phyloP scores from a whole-genome alignment of 2,329 filamentous ascomycete genomes.

The Zymoseptoria ardabiliae region DNA sequence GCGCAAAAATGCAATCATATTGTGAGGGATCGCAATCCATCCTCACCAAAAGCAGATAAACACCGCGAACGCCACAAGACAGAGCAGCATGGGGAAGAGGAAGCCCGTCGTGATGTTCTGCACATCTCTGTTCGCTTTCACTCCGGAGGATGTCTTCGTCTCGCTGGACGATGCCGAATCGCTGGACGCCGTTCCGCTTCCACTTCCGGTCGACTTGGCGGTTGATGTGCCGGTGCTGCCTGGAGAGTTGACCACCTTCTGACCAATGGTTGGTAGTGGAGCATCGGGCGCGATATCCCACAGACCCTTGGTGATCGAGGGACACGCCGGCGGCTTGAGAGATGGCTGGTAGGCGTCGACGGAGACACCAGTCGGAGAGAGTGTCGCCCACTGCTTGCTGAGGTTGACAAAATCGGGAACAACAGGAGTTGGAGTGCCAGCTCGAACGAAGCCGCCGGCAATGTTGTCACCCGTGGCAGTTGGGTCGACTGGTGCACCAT shows the following conservation, averaged over 20 bases:
- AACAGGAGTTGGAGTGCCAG: conserved; percentile 66
- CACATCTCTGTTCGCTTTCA: background rate
- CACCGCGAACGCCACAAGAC: background rate
- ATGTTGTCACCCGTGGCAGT: conserved; percentile 35
- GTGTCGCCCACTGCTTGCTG: conserved; percentile 65
- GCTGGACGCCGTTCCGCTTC: background rate
- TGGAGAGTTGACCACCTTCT: conserved; percentile 8
- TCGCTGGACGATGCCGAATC: background rate
- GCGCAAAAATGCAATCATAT: background rate
- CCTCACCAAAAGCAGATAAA: conserved; percentile 3
- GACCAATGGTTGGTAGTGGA: conserved; percentile 60
- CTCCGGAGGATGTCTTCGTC: background rate
- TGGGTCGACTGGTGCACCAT: conserved; percentile 54
- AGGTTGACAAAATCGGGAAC: conserved; percentile 73
- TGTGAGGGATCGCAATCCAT: background rate
- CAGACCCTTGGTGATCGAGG: conserved; percentile 56
- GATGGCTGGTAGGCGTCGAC: conserved; percentile 58
- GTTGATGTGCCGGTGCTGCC: conserved; percentile 1
- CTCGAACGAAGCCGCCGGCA: conserved; percentile 61
- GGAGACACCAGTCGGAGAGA: conserved; percentile 61
- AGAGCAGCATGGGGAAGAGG: background rate
- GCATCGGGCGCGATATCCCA: conserved; percentile 70
- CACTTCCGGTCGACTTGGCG: background rate
- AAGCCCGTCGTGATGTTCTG: background rate
- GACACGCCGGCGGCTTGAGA: conserved; percentile 60